phyloP scores from a whole-genome alignment of 2,329 filamentous ascomycete species.

The Grosmannia clavigera region DNA sequence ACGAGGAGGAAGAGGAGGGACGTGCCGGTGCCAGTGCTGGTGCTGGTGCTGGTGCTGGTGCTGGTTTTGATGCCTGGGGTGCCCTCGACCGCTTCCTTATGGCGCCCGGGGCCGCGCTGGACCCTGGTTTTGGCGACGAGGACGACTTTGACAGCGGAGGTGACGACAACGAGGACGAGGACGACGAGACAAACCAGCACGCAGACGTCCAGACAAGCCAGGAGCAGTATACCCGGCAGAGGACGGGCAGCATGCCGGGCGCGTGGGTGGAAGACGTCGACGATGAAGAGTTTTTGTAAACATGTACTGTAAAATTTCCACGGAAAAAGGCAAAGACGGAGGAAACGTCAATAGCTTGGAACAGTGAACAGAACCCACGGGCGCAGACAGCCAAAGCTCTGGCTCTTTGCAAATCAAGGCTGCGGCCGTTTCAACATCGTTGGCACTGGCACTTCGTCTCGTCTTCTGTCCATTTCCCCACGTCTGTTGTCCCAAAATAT shows the following conservation, averaged over 20 bases:
- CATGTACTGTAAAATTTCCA: background rate
- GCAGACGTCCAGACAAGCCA: background rate
- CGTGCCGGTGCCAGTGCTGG: background rate
- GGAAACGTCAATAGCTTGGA: background rate
- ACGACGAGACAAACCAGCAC: background rate
- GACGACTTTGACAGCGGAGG: background rate
- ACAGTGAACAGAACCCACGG: background rate
- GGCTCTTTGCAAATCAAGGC: no score
- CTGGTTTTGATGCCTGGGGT: background rate
- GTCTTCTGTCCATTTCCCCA: no score
- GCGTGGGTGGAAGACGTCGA: conserved; percentile 9
- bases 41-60: background rate
- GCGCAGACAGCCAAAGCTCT: no score
- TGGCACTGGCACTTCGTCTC: no score
- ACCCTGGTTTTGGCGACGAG: background rate
- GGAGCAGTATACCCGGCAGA: background rate
- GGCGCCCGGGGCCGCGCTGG: background rate
- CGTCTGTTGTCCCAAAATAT: no score
- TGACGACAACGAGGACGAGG: background rate
- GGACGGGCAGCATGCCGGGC: conserved; percentile 6
- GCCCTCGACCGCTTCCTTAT: background rate
- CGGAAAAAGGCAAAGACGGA: no score
- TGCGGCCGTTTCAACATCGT: no score
- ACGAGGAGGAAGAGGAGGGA: conserved; percentile 1
- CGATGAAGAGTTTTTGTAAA: conserved; percentile 1